Conservation (phyloP, 108 stramenopile species). For the Halocafeteria seosinensis region DNA sequence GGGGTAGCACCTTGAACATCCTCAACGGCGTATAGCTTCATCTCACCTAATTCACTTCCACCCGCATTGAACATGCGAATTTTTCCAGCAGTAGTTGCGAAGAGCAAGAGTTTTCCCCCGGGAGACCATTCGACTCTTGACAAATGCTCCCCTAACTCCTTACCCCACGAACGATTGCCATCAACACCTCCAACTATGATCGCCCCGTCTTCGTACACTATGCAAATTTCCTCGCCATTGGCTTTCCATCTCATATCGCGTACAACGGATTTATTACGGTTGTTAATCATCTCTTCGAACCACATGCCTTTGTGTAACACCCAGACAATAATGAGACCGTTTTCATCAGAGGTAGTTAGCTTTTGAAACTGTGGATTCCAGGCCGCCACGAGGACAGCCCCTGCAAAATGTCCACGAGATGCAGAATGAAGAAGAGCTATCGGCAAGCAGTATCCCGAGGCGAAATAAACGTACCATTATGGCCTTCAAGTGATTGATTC, state of each 20-base stretch:
- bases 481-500: constrained; percentile 42
- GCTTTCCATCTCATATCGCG: constrained; percentile 44
- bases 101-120: constrained; percentile 23
- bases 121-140: constrained; percentile 42
- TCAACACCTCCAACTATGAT: constrained; percentile 46
- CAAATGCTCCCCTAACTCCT: constrained; percentile 25
- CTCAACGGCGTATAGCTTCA: constrained; percentile 17
- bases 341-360: constrained; percentile 45
- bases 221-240: constrained; percentile 45
- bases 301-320: constrained; percentile 45
- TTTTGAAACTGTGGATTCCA: constrained; percentile 44
- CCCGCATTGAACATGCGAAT: constrained; percentile 31
- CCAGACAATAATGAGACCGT: constrained; percentile 51
- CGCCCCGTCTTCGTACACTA: constrained; percentile 42
- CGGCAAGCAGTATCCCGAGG: constrained; percentile 1
- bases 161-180: constrained; percentile 46
- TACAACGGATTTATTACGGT: constrained; percentile 39
- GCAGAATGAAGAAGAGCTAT: constrained; percentile 43
- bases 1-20: neutral
- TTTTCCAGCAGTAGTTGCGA: constrained; percentile 22
- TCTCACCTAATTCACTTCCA: constrained; percentile 20
- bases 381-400: constrained; percentile 22
- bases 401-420: constrained; percentile 29
- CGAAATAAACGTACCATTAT: constrained; percentile 4
- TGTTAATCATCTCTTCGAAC: constrained; percentile 55